A percentile compares a stretch with the other conserved stretches of the same genome.
Conservation (phyloP, 805 yeast species). For the Yarrowia sp. region DNA sequence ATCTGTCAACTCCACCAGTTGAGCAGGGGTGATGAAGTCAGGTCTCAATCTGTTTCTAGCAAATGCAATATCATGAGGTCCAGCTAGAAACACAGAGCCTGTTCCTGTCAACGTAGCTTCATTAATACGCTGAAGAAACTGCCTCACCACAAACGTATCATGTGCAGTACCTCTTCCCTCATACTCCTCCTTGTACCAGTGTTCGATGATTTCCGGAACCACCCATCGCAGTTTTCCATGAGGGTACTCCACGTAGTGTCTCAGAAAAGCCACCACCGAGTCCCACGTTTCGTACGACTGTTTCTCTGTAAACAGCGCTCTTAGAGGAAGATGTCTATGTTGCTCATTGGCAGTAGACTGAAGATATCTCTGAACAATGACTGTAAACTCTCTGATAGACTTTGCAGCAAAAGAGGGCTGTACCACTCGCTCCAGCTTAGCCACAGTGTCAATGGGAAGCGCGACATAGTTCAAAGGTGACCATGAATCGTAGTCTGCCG, state of each 20-base stretch:
- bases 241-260: constrained; percentile 12
- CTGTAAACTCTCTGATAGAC: constrained; percentile 3
- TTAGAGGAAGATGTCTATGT: not conserved
- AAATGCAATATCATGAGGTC: constrained; percentile 9
- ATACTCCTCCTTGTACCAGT: not conserved
- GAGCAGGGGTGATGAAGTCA: not conserved
- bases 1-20: not conserved
- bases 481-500: constrained; percentile 25
- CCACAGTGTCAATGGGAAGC: not conserved
- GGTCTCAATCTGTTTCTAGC: not conserved
- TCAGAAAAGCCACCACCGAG: not conserved
- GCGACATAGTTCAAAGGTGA: constrained; percentile 20
- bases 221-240: constrained; percentile 10
- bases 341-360: not conserved
- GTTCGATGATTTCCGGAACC: not conserved
- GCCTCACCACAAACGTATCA: not conserved
- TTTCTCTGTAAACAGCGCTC: not conserved
- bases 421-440: not conserved
- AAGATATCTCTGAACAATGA: not conserved
- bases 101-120: not conserved
- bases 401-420: not conserved
- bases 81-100: constrained; percentile 12
- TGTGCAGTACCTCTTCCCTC: not conserved
- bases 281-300: constrained; percentile 20
- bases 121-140: constrained; percentile 1